Conservation (phyloP, 78 protist genomes). For the Paratrimastix pyriformis region DNA sequence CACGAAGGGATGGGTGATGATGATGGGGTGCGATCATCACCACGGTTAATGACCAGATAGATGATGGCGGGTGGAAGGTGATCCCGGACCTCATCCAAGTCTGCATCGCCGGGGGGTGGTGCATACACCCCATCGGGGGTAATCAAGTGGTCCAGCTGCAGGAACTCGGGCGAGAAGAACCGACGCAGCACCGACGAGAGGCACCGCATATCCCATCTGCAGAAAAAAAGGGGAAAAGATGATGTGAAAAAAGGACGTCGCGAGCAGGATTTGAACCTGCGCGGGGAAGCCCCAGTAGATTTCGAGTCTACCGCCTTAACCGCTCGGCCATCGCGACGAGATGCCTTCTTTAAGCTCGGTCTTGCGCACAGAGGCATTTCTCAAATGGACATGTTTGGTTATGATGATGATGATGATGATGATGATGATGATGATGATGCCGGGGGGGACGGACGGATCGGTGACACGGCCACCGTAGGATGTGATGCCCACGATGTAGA, state of each 20-base stretch:
- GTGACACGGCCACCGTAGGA: constrained; percentile 55
- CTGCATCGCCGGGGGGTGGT: not conserved
- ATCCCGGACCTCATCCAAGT: not conserved
- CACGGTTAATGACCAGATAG: too few species aligned
- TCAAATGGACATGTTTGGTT: not conserved
- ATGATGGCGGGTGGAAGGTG: too few species aligned
- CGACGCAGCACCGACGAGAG: not conserved
- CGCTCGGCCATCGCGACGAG: too few species aligned
- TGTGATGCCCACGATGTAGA: constrained; percentile 14
- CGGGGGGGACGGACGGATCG: constrained; percentile 31
- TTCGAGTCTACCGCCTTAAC: too few species aligned
- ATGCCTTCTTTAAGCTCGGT: not conserved
- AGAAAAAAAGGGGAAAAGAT: too few species aligned
- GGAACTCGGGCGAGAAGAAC: not conserved
- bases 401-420: not conserved
- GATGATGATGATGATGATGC: constrained; percentile 8
- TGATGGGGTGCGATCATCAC: too few species aligned
- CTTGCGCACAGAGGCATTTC: not conserved
- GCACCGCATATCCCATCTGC: constrained; percentile 1
- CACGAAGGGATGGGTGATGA: too few species aligned
- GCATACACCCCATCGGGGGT: not conserved
- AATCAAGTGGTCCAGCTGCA: not conserved
- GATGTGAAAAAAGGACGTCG: too few species aligned
- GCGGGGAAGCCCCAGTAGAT: too few species aligned
- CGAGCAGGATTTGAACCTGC: too few species aligned